Base-by-base conservation (phyloP, 225 moss, liverwort and hornwort species). In the Marchantia polymorpha region DNA sequence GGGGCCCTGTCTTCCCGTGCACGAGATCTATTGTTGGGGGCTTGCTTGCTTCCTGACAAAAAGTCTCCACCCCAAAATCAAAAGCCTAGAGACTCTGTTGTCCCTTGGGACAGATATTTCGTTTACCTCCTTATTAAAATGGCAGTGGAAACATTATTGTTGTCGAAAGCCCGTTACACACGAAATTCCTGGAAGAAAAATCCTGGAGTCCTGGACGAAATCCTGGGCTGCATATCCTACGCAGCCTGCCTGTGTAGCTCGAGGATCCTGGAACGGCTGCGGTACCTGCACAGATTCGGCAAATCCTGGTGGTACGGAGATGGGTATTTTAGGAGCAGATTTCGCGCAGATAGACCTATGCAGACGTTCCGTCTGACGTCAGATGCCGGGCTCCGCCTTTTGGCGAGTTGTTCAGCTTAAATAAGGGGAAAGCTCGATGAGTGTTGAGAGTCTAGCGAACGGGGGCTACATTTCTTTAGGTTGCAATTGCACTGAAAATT, bases 231-330 rank as follows among this genome's bases (percentile, higher is more conserved):
- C 69, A 47, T 66, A 29, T 66, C 26, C 27, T 60, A 7, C 60
- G 61, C 22, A 7, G 6, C 6, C 23, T 22, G n/a, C 39, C 39
- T 39, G 39, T 39, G 39, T 0, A 70, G 48, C 46, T 19, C 48
- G 70, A 70, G 70, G 47, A 70, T 70, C 70, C 70, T 70, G 70
- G 70, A 49, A 70, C 16, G 46, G 13, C 70, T 46, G 9, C 70
- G 20, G 70, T 49, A 70, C 70, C 20, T 70, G 67, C 67, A 67
- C 30, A 31, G 29, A 67, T 67, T 29, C 31, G 67, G 29, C 27
- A 67, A 27, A 29, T 31, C 67, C 23, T 67, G 14, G 23, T 67
- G 9, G 67, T 67, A 67, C 67, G 67, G 15, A 67, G 12, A 30
- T 67, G 2, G 67, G 14, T 67, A 31, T 67, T 31, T 31, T 29